Base-by-base conservation (phyloP, 1,139 yeast species). In the Blastobotrys buckinghamii region DNA sequence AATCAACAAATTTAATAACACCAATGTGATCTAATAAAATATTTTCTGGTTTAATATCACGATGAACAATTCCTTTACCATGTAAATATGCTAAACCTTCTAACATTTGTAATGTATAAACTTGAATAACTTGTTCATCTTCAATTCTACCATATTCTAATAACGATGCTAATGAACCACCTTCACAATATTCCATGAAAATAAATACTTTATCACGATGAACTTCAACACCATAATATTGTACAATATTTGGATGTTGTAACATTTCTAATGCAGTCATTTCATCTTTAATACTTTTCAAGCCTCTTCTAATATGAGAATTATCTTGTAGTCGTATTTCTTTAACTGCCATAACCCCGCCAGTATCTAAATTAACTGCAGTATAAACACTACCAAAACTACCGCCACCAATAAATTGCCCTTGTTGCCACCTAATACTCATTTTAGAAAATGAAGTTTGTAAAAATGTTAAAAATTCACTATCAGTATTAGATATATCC, bases 121-220 rank as follows among this genome's bases (percentile, higher is more conserved):
- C 85, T 65, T 89, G 96, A 32, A 88, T 82, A 12, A 94, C 95
- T 70, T 86, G 78, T 63, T 92, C 98, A 65, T 92, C 98, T 65
- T 90, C 97, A 59, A 92, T 88, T 51, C 97, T 74, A 16, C 98
- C 98, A 63, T 89, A 94, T 48, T 81, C 86, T 51, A 92, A 73
- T 49, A 90, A 71, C 12, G 85, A 81, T 0, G 96, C 89, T 50
- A 92, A 73, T 0, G 97, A 89, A 0, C 98, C 97, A 42, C 96
- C 96, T 62, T 90, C 95, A 70, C 98, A 94, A 68, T 80, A 89
- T 67, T 92, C 99, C 98, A 94, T 92, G 64, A 92, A 94, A 39
- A 92, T 84, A 65, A 88, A 90, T 20, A 92, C 97, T 55, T 88
- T 82, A 66, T 92, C 98, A 50, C 97, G 78, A 65, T 92, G 98